Base-by-base conservation (phyloP, 2,329 filamentous ascomycete genomes). In the Pseudocercospora vitis region DNA sequence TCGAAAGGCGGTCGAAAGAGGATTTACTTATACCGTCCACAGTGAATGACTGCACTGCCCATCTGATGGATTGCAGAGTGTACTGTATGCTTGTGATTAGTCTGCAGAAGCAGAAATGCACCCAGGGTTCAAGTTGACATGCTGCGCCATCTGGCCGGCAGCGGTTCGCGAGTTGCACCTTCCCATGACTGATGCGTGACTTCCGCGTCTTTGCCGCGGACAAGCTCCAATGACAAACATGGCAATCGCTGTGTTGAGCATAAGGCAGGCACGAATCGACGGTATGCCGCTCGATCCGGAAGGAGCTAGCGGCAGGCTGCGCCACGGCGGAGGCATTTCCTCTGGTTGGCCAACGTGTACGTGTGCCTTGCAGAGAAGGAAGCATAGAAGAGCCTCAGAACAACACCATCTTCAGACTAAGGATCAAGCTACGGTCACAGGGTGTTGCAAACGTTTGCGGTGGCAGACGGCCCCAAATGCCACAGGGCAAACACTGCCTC, bases 11-110 rank as follows among this genome's bases (percentile, higher is more conserved):
- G 3, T 42, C 18, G 14, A 24, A 42, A 26, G 37, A 26, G 12
- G n/a, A 12, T 21, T 42, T 24, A 21, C 37, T 42, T 42, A 26
- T 42, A 42, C 24, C 16, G 18, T 12, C 9, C 16, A 42, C 8
- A 44, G 24, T 33, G 49, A 16, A 18, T 35, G 33, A 26, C 12
- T n/a, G 37, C 37, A 48, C 32, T 28, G 50, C 51, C 37, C 35
- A 35, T 45, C 45, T 35, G 29, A 26, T 21, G 12, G 37, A 18
- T 21, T 42, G 37, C 37, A 6, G 24, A 42, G n/a, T n/a, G n/a
- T n/a, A 2, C 18, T 24, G 19, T 42, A 42, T 42, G 19, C 21
- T 42, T 24, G 37, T 42, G 37, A n/a, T n/a, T n/a, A 42, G 37
- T 42, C 19, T 42, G n/a, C n/a, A n/a, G n/a, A n/a, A n/a, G n/a